phyloP scores from a whole-genome alignment of 2,329 filamentous ascomycete genomes.

The Colletotrichum camelliae region DNA sequence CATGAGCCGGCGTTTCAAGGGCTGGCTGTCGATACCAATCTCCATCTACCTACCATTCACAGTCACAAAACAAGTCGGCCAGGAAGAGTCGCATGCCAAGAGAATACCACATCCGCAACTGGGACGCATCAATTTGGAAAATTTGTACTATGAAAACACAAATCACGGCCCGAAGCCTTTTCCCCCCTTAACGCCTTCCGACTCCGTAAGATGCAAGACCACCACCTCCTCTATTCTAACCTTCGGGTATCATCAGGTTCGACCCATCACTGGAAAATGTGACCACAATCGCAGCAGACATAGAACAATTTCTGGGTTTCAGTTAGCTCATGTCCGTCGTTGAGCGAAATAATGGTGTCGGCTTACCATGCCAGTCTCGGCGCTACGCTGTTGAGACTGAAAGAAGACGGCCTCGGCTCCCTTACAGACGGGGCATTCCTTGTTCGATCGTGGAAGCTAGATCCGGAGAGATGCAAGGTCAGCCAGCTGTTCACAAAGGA shows the following conservation, averaged over 20 bases:
- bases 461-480: slow-evolving; percentile 44
- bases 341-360: neutral
- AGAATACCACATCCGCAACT: neutral
- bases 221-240: neutral
- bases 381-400: slow-evolving; percentile 96
- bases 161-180: neutral
- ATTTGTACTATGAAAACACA: neutral
- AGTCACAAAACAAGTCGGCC: neutral
- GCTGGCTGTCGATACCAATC: slow-evolving; percentile 20
- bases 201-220: slow-evolving; percentile 15
- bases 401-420: slow-evolving; percentile 96
- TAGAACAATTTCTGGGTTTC: slow-evolving; percentile 80
- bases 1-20: slow-evolving; percentile 21
- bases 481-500: slow-evolving; percentile 39
- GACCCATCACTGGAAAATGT: slow-evolving; percentile 71
- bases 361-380: slow-evolving; percentile 97
- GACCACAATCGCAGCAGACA: slow-evolving; percentile 92
- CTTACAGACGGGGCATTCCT: slow-evolving; percentile 82
- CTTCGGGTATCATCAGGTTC: slow-evolving; percentile 28
- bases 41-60: slow-evolving; percentile 9
- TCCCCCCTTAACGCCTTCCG: neutral
- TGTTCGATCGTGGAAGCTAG: slow-evolving; percentile 90
- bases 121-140: neutral
- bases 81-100: neutral
- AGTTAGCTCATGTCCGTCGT: slow-evolving; percentile 26